phyloP scores from a whole-genome alignment of 2,329 filamentous ascomycete species.

The Ceratocystis colombiana region DNA sequence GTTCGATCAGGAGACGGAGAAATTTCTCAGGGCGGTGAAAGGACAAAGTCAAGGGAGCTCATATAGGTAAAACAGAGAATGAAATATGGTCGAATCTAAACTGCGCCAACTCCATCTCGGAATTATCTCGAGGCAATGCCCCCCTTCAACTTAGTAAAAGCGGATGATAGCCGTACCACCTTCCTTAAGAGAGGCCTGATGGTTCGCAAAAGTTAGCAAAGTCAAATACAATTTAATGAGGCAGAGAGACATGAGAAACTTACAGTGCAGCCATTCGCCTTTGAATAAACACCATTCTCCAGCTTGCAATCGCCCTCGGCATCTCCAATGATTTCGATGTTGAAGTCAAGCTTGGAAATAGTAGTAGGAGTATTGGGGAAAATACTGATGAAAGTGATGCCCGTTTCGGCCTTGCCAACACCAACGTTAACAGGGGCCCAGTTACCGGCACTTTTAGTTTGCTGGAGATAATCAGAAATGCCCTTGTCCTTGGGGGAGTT shows the following conservation, averaged over 20 bases:
- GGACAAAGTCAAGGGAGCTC: not conserved
- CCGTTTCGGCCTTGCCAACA: slow-evolving; percentile 55
- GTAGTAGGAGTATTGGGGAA: slow-evolving; percentile 76
- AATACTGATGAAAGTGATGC: slow-evolving; percentile 68
- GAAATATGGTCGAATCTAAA: not conserved
- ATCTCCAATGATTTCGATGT: slow-evolving; percentile 65
- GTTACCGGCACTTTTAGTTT: slow-evolving; percentile 52
- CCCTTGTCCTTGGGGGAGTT: slow-evolving; percentile 37
- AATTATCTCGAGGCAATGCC: not conserved
- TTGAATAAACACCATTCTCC: slow-evolving; percentile 51
- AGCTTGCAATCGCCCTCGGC: slow-evolving; percentile 50
- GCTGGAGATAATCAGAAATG: too few relatives aligned
- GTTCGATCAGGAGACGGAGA: not conserved
- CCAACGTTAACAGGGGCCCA: slow-evolving; percentile 81
- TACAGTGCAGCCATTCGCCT: slow-evolving; percentile 66
- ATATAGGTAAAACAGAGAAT: too few relatives aligned
- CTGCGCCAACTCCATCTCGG: not conserved
- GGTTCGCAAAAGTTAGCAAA: slow-evolving; percentile 13
- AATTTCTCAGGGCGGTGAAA: not conserved
- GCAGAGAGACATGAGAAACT: slow-evolving; percentile 35
- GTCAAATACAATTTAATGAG: not conserved
- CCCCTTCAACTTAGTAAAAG: slow-evolving; percentile 32
- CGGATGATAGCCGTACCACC: slow-evolving; percentile 39
- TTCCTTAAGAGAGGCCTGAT: slow-evolving; percentile 37
- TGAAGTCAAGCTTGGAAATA: slow-evolving; percentile 59